A percentile compares a stretch with the other conserved stretches of the same genome.
These are phyloP conservation scores for Gossypium arboreum DNA, from an alignment of 345 rosid species.

Conservation along the genomic window DNA sequence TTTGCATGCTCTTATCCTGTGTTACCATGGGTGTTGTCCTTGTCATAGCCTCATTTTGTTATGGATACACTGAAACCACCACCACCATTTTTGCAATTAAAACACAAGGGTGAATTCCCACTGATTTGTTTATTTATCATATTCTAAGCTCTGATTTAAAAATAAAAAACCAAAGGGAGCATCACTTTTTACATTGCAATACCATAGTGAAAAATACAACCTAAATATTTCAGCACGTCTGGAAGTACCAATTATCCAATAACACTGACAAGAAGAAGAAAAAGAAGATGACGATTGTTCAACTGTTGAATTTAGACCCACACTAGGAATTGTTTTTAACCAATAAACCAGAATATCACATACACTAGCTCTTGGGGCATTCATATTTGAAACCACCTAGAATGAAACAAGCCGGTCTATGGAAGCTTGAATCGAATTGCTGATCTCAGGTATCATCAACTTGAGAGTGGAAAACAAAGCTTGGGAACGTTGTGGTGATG, in stretches of 20 bases:
- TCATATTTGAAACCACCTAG: neutral
- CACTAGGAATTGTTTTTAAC: neutral
- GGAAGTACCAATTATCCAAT: neutral
- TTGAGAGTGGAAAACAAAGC: constrained; percentile 97
- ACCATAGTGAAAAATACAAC: constrained; percentile 5
- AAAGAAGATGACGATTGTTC: neutral
- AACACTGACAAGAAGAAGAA: neutral
- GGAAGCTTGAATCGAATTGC: neutral
- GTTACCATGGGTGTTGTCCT: neutral
- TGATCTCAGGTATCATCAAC: constrained; percentile 71
- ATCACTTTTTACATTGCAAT: neutral
- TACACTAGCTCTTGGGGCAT: constrained; percentile 16
- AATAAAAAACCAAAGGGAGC: neutral
- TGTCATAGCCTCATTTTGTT: neutral
- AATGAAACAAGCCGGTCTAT: constrained; percentile 13
- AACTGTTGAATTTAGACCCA: neutral
- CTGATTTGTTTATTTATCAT: neutral
- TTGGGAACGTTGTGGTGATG: constrained; percentile 91
- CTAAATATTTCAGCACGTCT: neutral
- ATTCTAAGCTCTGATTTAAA: neutral
- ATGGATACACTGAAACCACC: neutral
- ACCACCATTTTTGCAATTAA: neutral
- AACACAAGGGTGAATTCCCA: neutral
- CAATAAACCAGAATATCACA: constrained; percentile 16
- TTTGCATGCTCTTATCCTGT: neutral